A percentile compares a stretch with the other conserved stretches of the same genome.
These are phyloP conservation scores for Gryganskiella cystojenkinii DNA, from an alignment of 192 early-diverging fungal genomes.

Conservation along the genomic window DNA sequence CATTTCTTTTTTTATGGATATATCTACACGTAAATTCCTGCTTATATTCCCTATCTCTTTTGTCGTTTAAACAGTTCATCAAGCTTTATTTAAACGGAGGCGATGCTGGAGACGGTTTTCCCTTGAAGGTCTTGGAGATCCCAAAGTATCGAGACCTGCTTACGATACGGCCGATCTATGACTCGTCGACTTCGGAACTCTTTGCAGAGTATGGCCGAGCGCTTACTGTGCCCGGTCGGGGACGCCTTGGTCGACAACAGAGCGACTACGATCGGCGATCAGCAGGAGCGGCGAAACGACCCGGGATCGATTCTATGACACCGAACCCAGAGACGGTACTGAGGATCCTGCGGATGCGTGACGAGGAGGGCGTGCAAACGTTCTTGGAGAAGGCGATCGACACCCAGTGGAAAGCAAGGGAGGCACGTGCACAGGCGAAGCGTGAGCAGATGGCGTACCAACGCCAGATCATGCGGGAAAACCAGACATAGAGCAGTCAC, in stretches of 20 bases:
- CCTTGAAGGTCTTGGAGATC: constrained; percentile 68
- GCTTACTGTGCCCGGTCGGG: constrained; percentile 34
- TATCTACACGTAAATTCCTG: background rate
- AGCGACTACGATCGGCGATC: constrained; percentile 43
- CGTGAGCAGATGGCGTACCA: constrained; percentile 41
- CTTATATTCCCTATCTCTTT: background rate
- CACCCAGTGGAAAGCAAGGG: constrained; percentile 31
- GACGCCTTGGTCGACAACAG: constrained; percentile 44
- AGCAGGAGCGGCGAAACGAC: constrained; percentile 12
- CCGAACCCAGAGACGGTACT: constrained; percentile 61
- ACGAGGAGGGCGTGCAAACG: constrained; percentile 53
- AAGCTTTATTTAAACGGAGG: constrained; percentile 81
- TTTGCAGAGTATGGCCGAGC: constrained; percentile 67
- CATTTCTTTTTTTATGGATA: background rate
- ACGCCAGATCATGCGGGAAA: constrained; percentile 20
- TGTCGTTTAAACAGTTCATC: constrained; percentile 59
- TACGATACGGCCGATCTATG: constrained; percentile 72
- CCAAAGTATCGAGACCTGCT: constrained; percentile 74
- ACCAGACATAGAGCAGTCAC: background rate
- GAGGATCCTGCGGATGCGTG: constrained; percentile 60
- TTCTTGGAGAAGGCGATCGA: constrained; percentile 53
- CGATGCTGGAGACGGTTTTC: constrained; percentile 71
- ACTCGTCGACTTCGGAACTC: constrained; percentile 71
- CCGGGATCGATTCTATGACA: constrained; percentile 24
- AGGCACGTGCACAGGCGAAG: constrained; percentile 39